A percentile compares a stretch with the other conserved stretches of the same genome.
These are phyloP conservation scores for Trichoderma sp. DNA, from an alignment of 2,329 filamentous ascomycete genomes.

Conservation along the genomic window DNA sequence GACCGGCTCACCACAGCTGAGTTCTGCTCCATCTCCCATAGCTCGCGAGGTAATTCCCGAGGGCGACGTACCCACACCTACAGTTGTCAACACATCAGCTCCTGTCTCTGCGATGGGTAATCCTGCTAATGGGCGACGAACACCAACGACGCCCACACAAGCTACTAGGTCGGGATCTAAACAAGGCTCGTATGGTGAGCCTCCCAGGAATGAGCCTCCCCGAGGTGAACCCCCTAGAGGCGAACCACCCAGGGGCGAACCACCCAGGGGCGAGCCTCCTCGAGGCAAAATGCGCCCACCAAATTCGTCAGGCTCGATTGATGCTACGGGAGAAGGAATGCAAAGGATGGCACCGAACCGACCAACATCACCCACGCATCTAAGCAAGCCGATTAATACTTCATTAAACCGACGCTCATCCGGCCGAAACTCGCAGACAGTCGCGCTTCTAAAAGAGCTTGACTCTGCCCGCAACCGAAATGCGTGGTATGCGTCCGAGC, in stretches of 20 bases:
- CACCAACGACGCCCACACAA: slow-evolving; percentile 67
- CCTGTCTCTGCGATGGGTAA: slow-evolving; percentile 36
- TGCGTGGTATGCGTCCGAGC: slow-evolving; percentile 95
- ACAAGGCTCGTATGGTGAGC: slow-evolving; percentile 42
- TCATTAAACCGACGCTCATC: slow-evolving; percentile 64
- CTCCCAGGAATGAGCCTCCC: slow-evolving; percentile 31
- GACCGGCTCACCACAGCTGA: slow-evolving; percentile 44
- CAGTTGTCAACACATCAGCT: background rate
- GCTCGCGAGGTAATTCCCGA: slow-evolving; percentile 44
- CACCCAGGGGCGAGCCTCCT: slow-evolving; percentile 29
- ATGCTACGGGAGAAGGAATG: slow-evolving; percentile 65
- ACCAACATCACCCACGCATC: slow-evolving; percentile 62
- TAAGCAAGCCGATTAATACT: slow-evolving; percentile 60
- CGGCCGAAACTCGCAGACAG: slow-evolving; percentile 66
- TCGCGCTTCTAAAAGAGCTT: slow-evolving; percentile 81
- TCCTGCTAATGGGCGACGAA: slow-evolving; percentile 61
- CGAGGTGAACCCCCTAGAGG: background rate
- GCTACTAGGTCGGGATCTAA: slow-evolving; percentile 45
- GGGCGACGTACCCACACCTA: slow-evolving; percentile 49
- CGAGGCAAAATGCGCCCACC: slow-evolving; percentile 38
- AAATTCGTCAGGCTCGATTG: slow-evolving; percentile 67
- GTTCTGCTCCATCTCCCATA: slow-evolving; percentile 47
- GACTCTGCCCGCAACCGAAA: slow-evolving; percentile 84
- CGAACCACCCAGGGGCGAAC: background rate
- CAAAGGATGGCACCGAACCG: slow-evolving; percentile 49